Evolutionary conservation across 768 basidiomycete genomes (phyloP), one percentile per base, ranked within the genome.

Genomic region (Russula emetica): DNA sequence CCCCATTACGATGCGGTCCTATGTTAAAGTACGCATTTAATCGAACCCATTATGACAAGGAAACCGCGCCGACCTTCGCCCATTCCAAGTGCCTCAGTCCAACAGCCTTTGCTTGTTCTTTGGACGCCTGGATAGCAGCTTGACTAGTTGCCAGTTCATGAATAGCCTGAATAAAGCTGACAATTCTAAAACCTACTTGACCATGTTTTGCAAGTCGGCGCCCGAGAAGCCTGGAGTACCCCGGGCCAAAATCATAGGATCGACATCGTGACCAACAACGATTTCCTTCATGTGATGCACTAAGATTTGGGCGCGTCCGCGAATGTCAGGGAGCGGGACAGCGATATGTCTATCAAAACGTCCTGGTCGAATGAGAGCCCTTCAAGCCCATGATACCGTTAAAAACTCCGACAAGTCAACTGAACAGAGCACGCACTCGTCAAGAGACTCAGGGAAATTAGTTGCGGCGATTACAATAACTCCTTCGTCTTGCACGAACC

Each of bases 381-480:
- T 95, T 61, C 36, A n/a, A 42, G 14, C 16, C 44, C 20, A 49
- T 1, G 24, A 51, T 66, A 50, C 24, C 5, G 50, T 16, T 11
- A 59, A 34, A 58, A 28, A 50, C 28, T 30, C 24, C 20, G 2
- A 58, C 40, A 20, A 34, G 16, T 18, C 56, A 10, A 42, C 30
- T 47, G 30, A 18, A 64, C 14, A 47, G 34, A 61, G 34, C 47
- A 80, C 87, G 72, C 66, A 92, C 91, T 85, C 86, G 73, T 99
- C 97, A 66, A 99, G 79, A 58, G 88, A 88, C 71, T 98, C 86
- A 1, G 96, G 96, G 75, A 98, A 97, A 75, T 99, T 99, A 57
- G 97, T 99, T n/a, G 89, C 92, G 36, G 91, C 95, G 62, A 98
- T 92, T 66, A 98, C 90, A 63, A 98, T 94, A 68, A 99, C 85